Base-by-base conservation (phyloP, 139 green algal species). In the Volvox reticuliferus region DNA sequence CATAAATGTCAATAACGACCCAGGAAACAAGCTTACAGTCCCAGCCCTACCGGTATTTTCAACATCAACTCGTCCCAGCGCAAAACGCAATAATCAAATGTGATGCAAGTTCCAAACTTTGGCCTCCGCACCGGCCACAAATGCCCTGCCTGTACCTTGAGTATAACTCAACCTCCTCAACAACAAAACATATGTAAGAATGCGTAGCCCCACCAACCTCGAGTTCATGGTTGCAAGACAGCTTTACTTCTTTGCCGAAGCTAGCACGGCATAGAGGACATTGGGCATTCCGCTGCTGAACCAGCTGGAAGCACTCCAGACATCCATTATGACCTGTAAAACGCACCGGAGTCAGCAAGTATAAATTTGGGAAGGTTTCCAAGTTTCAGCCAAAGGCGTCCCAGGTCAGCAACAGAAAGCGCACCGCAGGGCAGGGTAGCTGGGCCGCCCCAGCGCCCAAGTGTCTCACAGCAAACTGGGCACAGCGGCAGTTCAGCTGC, bases 301-400 rank as follows among this genome's bases (percentile, higher is more conserved):
- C 80, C 79, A 90, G 85, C 0, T 86, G 61, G 77, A 96, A 92
- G 91, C 96, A 97, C 19, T 96, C 89, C n/a, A 95, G 61, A 91
- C 96, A 97, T 0, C 92, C 92, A 78, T 97, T 97, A 91, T 97
- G 96, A 1, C 96, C 95, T 97, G 91, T 82, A 84, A 20, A 61
- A 26, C 6, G 14, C 12, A 16, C 12, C 21, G 65, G 16, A 73
- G 12, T 9, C 16, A 16, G 12, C 65, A 30, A 55, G 44, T 55
- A 55, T 55, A n/a, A n/a, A 55, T 55, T 55, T 14, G 44, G 44
- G 44, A 55, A 55, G 44, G 44, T 9, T 55, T 55, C 44, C 5
- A 55, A 55, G 44, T 9, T 55, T 55, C 44, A 5, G 44, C 44
- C 5, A 55, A 55, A 55, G n/a, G n/a, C n/a, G n/a, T n/a, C n/a